These are phyloP conservation scores for Naganishia kalamii DNA, from an alignment of 768 basidiomycete genomes.

Conservation along the genomic window DNA sequence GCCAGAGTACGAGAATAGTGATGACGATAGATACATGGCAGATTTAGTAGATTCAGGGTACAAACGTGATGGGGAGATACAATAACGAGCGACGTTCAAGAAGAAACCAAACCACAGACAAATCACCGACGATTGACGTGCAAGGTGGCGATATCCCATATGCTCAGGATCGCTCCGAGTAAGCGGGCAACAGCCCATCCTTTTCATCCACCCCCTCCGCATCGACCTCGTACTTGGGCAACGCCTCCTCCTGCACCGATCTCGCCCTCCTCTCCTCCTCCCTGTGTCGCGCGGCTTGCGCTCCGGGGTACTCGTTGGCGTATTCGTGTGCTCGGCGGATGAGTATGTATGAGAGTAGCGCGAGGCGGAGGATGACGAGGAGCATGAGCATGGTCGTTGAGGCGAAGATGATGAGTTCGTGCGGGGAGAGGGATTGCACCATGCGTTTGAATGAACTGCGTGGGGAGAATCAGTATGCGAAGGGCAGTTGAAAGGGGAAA, in stretches of 20 bases:
- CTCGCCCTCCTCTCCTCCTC: background rate
- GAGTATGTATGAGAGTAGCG: background rate
- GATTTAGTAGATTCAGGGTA: no score
- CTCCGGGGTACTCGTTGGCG: slow-evolving; percentile 5
- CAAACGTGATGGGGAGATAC: no score
- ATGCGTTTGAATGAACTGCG: background rate
- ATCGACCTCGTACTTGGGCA: background rate
- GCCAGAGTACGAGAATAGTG: no score
- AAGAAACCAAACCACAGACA: no score
- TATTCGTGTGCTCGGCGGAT: background rate
- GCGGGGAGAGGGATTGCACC: background rate
- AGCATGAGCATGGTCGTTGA: background rate
- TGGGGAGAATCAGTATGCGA: background rate
- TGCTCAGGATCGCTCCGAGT: background rate
- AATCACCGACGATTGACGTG: background rate
- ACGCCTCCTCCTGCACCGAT: background rate
- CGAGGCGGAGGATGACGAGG: slow-evolving; percentile 14
- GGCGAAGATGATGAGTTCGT: slow-evolving; percentile 1
- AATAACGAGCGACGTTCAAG: no score
- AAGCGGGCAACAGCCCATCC: slow-evolving; percentile 6
- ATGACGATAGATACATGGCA: no score
- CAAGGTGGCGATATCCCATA: background rate
- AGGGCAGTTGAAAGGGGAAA: background rate
- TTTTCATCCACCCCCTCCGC: background rate
- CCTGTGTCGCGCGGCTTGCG: background rate